A percentile compares a stretch with the other conserved stretches of the same genome.
phyloP scores from a whole-genome alignment of 2,329 filamentous ascomycete genomes.

The Seiridium unicorne region DNA sequence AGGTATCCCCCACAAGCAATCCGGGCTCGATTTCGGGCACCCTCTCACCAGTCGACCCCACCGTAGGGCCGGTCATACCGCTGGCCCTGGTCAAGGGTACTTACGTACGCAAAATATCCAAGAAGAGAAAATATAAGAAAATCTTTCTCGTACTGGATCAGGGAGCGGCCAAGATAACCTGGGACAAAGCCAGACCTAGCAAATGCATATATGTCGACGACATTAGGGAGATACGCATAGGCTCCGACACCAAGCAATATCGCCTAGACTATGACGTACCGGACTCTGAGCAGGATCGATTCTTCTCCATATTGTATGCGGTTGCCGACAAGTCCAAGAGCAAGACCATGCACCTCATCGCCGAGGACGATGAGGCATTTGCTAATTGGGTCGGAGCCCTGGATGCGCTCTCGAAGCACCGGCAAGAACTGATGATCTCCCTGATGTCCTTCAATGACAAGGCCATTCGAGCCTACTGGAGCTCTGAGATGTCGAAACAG shows the following conservation, averaged over 20 bases:
- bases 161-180: constrained; percentile 81
- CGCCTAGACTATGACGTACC: constrained; percentile 77
- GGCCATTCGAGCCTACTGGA: constrained; percentile 83
- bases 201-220: constrained; percentile 95
- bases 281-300: constrained; percentile 65
- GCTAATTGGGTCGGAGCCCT: constrained; percentile 81
- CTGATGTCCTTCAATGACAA: constrained; percentile 82
- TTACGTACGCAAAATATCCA: constrained; percentile 77
- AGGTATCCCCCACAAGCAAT: constrained; percentile 48
- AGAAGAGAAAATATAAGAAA: constrained; percentile 71
- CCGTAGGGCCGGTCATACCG: constrained; percentile 72
- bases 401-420: constrained; percentile 78
- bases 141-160: constrained; percentile 74
- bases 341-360: constrained; percentile 86
- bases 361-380: constrained; percentile 69
- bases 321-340: constrained; percentile 76
- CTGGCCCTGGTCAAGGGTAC: constrained; percentile 76
- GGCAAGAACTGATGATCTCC: constrained; percentile 87
- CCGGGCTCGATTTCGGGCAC: constrained; percentile 45
- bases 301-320: constrained; percentile 89
- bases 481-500: constrained; percentile 74
- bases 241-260: constrained; percentile 83
- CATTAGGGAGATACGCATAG: constrained; percentile 84
- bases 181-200: constrained; percentile 74
- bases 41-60: constrained; percentile 33